These are phyloP conservation scores for Rhynchospora pubera DNA, from an alignment of 176 grass and related monocot species.

Conservation along the genomic window DNA sequence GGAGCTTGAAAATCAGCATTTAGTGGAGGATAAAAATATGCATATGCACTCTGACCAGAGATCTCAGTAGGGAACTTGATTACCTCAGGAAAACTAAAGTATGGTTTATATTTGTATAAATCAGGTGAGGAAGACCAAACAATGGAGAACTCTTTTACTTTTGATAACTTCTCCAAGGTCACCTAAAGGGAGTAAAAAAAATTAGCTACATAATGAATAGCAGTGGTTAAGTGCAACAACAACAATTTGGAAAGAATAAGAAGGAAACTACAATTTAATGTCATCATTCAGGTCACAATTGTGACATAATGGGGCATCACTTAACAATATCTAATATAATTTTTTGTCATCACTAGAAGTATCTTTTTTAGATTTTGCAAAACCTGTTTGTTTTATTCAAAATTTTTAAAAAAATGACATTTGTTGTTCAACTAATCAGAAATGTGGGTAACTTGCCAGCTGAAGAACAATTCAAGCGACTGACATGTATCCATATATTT, in stretches of 20 bases:
- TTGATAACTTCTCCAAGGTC: conserved; percentile 48
- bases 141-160: conserved; percentile 46
- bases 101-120: conserved; percentile 43
- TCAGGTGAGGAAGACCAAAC: conserved; percentile 71
- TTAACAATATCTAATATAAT: background rate
- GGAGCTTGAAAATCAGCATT: conserved; percentile 61
- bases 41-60: conserved; percentile 77
- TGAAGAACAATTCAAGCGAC: background rate
- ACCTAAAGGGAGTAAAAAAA: conserved; percentile 36
- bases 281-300: background rate
- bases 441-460: background rate
- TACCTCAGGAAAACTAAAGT: conserved; percentile 66
- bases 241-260: background rate
- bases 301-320: too few relatives aligned
- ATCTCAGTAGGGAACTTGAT: conserved; percentile 66
- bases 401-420: background rate
- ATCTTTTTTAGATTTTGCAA: background rate
- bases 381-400: background rate
- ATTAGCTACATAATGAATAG: background rate
- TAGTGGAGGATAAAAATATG: conserved; percentile 74
- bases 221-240: background rate
- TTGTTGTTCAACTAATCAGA: background rate
- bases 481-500: background rate
- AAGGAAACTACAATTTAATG: background rate
- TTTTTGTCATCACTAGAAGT: background rate